Base-by-base conservation (phyloP, 139 green algal genomes). In the Gonium pectorale region DNA sequence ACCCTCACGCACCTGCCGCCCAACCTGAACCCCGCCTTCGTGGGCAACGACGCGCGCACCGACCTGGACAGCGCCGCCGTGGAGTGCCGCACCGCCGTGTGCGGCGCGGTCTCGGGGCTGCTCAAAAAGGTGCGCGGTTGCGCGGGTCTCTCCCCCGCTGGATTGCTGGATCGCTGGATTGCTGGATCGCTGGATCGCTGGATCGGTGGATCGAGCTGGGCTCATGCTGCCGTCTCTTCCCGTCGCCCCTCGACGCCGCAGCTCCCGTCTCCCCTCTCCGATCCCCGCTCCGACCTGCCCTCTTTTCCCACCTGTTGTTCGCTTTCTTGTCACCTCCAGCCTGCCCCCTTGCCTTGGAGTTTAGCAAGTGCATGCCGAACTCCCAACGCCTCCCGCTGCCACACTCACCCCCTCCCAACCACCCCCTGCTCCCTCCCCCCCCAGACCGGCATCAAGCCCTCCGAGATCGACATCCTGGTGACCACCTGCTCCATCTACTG, bases 401-500 rank as follows among this genome's bases (percentile, higher is more conserved):
- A 6, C 62, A 7, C 63, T 5, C 15, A 35, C 33, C 63, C 44
- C 46, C 51, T 33, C 29, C 31, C 49, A 22, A 21, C 29, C 44
- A 22, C 70, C 4, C 35, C 7, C 38, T 51, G 37, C 35, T 38
- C 52, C 40, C 41, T 9, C 13, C 54, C 38, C 31, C 56, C 44
- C 0, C 59, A 88, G 77, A 88, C 81, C 33, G 88, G 88, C 27
- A 43, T 92, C 11, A 26, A 17, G 8, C 77, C 91, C 38, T 66
- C n/a, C 11, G 91, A 94, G 73, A 86, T 94, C 37, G 88, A 94
- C 87, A 91, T 94, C 79, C 41, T 94, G 8, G 87, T 94, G 29
- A 94, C 88, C 17, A 90, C 81, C 44, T 90, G 77, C 82, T 92
- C 80, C 67, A 93, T 97, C 84, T 97, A 97, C 88, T 93, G 90